phyloP scores from a whole-genome alignment of 2,329 filamentous ascomycete species.

The Lachnellula cervina region DNA sequence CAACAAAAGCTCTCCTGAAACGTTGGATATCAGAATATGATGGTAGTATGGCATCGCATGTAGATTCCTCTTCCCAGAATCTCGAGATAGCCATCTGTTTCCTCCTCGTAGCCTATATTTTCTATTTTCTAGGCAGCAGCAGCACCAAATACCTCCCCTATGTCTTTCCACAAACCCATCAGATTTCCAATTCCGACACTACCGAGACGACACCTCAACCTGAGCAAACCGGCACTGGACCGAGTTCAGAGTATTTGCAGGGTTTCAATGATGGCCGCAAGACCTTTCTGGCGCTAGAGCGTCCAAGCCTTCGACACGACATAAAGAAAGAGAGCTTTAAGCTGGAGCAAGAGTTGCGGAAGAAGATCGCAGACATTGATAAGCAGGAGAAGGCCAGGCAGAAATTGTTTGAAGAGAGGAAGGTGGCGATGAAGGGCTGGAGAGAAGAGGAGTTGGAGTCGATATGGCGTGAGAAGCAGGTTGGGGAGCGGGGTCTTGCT shows the following conservation, averaged over 20 bases:
- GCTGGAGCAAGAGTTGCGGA: neutral
- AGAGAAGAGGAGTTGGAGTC: neutral
- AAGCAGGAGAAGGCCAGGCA: neutral
- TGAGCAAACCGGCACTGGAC: neutral
- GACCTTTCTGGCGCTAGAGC: neutral
- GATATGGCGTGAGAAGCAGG: conserved; percentile 1
- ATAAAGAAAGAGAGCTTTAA: neutral
- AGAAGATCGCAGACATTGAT: neutral
- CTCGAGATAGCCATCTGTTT: conserved; percentile 1
- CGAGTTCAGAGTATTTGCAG: neutral
- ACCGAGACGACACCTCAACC: neutral
- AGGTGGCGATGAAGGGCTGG: conserved; percentile 1
- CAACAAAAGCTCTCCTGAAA: neutral
- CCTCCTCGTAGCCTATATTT: conserved; percentile 1
- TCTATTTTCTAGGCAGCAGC: neutral
- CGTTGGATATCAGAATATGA: neutral
- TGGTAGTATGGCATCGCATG: neutral
- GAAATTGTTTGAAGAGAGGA: neutral
- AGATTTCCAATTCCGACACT: neutral
- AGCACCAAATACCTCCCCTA: too few relatives aligned
- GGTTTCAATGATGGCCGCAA: conserved; percentile 1
- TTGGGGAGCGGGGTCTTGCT: neutral
- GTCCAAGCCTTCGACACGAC: neutral
- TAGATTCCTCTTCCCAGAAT: neutral
- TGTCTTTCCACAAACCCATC: neutral